Conservation (phyloP, 306 rosid genomes). For the Notholithocarpus densiflorus region DNA sequence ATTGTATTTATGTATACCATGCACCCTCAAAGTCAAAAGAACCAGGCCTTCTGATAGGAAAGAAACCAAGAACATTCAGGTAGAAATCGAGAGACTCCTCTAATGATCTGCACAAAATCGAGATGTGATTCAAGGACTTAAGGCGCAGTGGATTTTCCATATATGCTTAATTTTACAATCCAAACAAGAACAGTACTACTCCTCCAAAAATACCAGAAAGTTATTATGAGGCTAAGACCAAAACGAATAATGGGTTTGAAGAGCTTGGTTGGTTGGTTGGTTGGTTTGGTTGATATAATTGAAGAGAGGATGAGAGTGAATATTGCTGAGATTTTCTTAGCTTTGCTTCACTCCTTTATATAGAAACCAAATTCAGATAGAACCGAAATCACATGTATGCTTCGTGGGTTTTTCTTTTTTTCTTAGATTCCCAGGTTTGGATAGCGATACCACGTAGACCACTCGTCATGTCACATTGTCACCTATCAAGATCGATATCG, state of each 20-base stretch:
- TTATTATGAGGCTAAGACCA: neutral
- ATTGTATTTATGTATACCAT: constrained; percentile 23
- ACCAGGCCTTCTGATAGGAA: constrained; percentile 42
- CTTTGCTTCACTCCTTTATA: too few species aligned
- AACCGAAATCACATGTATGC: too few species aligned
- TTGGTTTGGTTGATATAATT: too few species aligned
- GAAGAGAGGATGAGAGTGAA: too few species aligned
- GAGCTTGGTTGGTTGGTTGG: neutral
- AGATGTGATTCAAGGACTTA: constrained; percentile 79
- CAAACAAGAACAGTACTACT: neutral
- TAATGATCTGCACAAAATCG: constrained; percentile 62
- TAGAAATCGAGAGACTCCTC: constrained; percentile 64
- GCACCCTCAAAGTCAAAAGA: constrained; percentile 49
- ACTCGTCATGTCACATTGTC: too few species aligned
- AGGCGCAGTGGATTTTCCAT: constrained; percentile 59
- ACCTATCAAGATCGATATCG: too few species aligned
- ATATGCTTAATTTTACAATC: neutral
- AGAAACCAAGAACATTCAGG: constrained; percentile 63
- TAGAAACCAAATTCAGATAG: too few species aligned
- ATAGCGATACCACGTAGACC: too few species aligned
- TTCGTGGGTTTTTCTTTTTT: too few species aligned
- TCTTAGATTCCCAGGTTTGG: too few species aligned
- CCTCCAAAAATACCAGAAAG: neutral
- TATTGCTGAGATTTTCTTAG: too few species aligned
- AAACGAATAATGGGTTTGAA: neutral